These are phyloP conservation scores for Rhizophlyctis rosea DNA, from an alignment of 192 early-diverging fungal species.

Conservation along the genomic window DNA sequence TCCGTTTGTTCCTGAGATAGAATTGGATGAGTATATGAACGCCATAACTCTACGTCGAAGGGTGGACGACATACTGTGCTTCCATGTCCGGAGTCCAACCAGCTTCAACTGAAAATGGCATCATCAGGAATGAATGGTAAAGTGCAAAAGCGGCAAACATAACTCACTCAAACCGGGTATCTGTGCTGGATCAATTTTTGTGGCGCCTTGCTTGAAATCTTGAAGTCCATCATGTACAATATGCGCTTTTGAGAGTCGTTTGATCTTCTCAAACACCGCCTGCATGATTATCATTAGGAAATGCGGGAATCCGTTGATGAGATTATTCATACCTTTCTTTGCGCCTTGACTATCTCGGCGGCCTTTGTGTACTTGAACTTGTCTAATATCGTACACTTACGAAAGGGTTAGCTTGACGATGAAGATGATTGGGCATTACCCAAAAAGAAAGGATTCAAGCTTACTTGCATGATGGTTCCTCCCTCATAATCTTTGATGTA, in stretches of 20 bases:
- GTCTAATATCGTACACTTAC: slow-evolving; percentile 89
- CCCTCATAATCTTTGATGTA: slow-evolving; percentile 99
- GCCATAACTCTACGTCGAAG: no score
- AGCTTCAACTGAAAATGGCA: slow-evolving; percentile 60
- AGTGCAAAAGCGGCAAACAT: neutral
- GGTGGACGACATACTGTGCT: no score
- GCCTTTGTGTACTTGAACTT: slow-evolving; percentile 82
- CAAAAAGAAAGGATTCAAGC: neutral
- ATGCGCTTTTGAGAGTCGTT: slow-evolving; percentile 66
- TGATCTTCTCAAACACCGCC: slow-evolving; percentile 85
- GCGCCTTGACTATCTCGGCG: slow-evolving; percentile 67
- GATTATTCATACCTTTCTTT: slow-evolving; percentile 46
- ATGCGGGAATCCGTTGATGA: neutral
- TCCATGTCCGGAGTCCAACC: slow-evolving; percentile 94
- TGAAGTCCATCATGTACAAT: slow-evolving; percentile 77
- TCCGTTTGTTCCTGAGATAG: no score
- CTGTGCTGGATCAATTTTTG: slow-evolving; percentile 65
- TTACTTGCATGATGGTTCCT: slow-evolving; percentile 91
- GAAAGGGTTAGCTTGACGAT: no score
- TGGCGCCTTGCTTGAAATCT: slow-evolving; percentile 49
- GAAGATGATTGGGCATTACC: neutral
- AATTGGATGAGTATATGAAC: no score
- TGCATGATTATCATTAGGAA: slow-evolving; percentile 6
- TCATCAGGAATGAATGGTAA: neutral
- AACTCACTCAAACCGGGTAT: slow-evolving; percentile 84